Evolutionary conservation across 2,329 filamentous ascomycete species (phyloP), one percentile per base, ranked within the genome.

Genomic region (Venturia carpophila): DNA sequence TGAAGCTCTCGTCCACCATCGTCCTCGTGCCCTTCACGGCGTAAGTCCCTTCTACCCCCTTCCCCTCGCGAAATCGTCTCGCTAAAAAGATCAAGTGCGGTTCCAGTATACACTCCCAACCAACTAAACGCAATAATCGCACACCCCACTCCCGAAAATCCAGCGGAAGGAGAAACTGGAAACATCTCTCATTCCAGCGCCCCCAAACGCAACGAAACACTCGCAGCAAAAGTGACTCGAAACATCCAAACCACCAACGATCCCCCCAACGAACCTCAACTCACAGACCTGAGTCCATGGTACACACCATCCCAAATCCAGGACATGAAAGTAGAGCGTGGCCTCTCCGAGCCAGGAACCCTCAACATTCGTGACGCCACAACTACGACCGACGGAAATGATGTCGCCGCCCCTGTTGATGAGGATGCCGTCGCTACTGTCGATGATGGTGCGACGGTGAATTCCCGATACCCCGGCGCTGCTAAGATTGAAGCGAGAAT

Each of bases 1-100:
- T 47, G 45, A 47, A 47, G 45, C 45, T 47, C 45, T 47, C 45
- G 3, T 47, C 45, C 45, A 47, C 45, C n/a, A 47, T 47, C 45
- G 21, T 47, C 45, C 17, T 47, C n/a, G 45, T 47, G 15, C 45
- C 45, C 17, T 19, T 47, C n/a, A 47, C 45, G 1, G n/a, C 45
- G n/a, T 47, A 47, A 47, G 45, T n/a, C n/a, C n/a, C n/a, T n/a
- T n/a, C 21, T 2, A 21, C 7, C n/a, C 3, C 4, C 10, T n/a
- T 7, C 4, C 3, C n/a, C 5, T 24, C 45, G 10, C 7, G 21
- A 24, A 9, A 1, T 10, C 6, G n/a, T 47, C 45, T 9, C 10
- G 2, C 45, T 47, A 24, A 47, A 1, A 24, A 24, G 3, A 10
- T 21, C 10, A 5, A 47, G 45, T 7, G 45, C 45, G 4, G 19